A percentile compares a stretch with the other conserved stretches of the same genome.
phyloP scores from a whole-genome alignment of 1,284 basidiomycete species.

The Taiwanofungus camphoratus region DNA sequence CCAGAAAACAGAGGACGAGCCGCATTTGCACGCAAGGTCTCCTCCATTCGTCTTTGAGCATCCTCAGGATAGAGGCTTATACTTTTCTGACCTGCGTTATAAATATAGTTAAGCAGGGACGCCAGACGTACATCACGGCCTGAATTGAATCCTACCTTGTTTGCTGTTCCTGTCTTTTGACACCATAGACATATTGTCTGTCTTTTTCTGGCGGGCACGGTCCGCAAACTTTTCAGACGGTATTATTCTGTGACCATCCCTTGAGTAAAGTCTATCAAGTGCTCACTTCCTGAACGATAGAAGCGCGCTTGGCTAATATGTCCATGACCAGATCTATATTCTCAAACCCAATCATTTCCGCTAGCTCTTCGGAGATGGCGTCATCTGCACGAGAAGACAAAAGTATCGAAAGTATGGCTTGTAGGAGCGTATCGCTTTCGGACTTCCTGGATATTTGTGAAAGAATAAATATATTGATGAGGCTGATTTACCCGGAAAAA shows the following conservation, averaged over 20 bases:
- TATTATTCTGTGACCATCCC: background rate
- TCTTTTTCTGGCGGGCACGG: background rate
- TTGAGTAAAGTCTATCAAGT: background rate
- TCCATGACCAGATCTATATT: slow-evolving; percentile 67
- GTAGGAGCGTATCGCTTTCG: slow-evolving; percentile 25
- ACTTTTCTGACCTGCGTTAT: slow-evolving; percentile 7
- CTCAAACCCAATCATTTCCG: slow-evolving; percentile 85
- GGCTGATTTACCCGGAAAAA: slow-evolving; percentile 8
- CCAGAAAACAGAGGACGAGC: slow-evolving; percentile 64
- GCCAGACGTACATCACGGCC: no score
- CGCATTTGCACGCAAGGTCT: slow-evolving; percentile 58
- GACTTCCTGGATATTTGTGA: slow-evolving; percentile 29
- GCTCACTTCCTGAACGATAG: slow-evolving; percentile 24
- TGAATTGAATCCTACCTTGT: no score
- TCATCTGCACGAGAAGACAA: slow-evolving; percentile 44
- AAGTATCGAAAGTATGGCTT: slow-evolving; percentile 27
- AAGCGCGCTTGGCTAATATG: slow-evolving; percentile 44
- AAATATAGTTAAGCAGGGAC: no score
- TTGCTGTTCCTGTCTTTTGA: no score
- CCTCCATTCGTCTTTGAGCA: slow-evolving; percentile 62
- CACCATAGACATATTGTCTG: background rate
- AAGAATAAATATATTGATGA: slow-evolving; percentile 7
- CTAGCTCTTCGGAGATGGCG: slow-evolving; percentile 73
- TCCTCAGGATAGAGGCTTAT: slow-evolving; percentile 42
- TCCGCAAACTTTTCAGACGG: slow-evolving; percentile 2